Conservation (phyloP, 192 early-diverging fungal species). For the Gamsiella multidivaricata region DNA sequence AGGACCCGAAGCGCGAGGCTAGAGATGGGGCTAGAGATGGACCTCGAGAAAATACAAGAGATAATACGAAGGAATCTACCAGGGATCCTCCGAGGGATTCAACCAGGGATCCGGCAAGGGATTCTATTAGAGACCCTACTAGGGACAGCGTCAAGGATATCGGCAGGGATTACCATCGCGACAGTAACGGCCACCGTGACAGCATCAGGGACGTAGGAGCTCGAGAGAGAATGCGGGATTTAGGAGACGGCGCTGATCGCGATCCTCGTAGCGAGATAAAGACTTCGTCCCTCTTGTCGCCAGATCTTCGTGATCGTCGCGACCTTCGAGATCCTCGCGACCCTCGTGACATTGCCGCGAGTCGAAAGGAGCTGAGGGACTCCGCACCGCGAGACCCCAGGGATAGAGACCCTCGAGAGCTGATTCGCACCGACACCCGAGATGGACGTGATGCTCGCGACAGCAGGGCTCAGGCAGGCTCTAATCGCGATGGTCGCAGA, state of each 20-base stretch:
- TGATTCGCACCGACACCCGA: conserved; percentile 8
- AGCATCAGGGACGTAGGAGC: too few relatives aligned
- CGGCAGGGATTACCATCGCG: conserved; percentile 3
- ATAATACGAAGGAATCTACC: neutral
- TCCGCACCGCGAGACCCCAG: conserved; percentile 43
- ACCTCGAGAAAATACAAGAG: neutral
- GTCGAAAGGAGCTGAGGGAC: conserved; percentile 39
- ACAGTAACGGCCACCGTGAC: neutral
- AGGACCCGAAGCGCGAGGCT: conserved; percentile 9
- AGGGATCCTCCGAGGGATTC: neutral
- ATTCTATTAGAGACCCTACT: neutral
- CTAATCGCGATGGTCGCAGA: conserved; percentile 13
- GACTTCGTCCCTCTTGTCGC: neutral
- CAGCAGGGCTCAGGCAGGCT: neutral
- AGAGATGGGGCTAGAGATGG: neutral
- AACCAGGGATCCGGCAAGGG: conserved; percentile 7
- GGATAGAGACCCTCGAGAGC: conserved; percentile 16
- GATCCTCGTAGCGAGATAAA: conserved; percentile 12
- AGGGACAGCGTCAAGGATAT: conserved; percentile 5
- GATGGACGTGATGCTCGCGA: conserved; percentile 13
- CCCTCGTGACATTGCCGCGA: conserved; percentile 20
- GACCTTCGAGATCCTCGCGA: conserved; percentile 26
- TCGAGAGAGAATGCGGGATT: conserved; percentile 10
- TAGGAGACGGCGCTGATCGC: neutral
- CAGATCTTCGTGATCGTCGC: conserved; percentile 2